Conservation (phyloP, 176 grass and related monocot genomes). For the Typha latifolia region DNA sequence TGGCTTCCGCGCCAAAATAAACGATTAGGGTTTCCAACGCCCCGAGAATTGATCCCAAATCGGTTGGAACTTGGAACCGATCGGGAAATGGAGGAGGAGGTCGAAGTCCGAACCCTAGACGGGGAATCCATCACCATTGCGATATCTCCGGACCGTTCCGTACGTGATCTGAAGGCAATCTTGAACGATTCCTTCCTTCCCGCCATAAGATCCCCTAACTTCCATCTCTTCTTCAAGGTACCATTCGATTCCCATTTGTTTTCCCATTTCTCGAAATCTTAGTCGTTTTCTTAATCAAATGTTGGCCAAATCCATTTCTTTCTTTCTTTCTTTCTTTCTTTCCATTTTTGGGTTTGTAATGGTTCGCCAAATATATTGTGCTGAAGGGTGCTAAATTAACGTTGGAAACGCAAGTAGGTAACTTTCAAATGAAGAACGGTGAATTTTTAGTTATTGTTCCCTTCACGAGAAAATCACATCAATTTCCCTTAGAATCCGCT, state of each 20-base stretch:
- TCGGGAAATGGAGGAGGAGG: conserved; percentile 22
- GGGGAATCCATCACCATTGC: conserved; percentile 37
- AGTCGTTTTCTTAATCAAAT: not conserved
- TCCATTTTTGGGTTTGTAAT: conserved; percentile 3
- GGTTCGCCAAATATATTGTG: conserved; percentile 5
- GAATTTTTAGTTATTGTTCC: conserved; percentile 66
- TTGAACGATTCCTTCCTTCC: conserved; percentile 58
- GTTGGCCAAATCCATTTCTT: too few relatives aligned
- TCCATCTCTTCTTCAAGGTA: conserved; percentile 92
- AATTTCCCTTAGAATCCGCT: conserved; percentile 11
- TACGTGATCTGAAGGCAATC: conserved; percentile 63
- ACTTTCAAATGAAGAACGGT: conserved; percentile 1
- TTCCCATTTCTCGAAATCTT: not conserved
- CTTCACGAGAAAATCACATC: conserved; percentile 34
- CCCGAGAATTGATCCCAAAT: not conserved
- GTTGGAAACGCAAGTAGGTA: conserved; percentile 30
- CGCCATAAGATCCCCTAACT: conserved; percentile 42
- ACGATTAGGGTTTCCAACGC: not conserved
- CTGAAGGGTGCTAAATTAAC: conserved; percentile 62
- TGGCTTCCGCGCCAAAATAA: too few relatives aligned
- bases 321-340: not conserved
- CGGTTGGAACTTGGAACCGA: too few relatives aligned
- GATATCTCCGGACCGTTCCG: conserved; percentile 29
- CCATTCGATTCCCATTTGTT: not conserved
- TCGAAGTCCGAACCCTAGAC: conserved; percentile 65